Percentiles rank a stretch among this genome's conserved stretches.
Evolutionary conservation across 768 basidiomycete genomes (phyloP).

Genomic region (Amanita rimosa): DNA sequence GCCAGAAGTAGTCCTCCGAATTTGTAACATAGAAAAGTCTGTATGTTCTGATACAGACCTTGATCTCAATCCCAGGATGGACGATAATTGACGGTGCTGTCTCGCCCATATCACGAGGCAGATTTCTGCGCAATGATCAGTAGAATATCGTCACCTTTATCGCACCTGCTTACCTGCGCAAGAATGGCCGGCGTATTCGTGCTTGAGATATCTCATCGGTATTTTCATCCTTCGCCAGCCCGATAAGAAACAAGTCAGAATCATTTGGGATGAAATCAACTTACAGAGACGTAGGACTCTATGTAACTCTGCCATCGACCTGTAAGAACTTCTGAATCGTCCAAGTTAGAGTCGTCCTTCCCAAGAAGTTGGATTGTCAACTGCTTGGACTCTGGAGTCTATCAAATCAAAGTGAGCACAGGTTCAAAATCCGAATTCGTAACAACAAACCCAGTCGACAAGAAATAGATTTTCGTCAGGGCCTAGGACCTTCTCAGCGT

Average conservation of each 20-base stretch:
- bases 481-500: conserved; percentile 58
- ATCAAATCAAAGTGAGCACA: neutral
- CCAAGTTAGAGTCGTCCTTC: conserved; percentile 66
- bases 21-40: conserved; percentile 67
- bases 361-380: conserved; percentile 69
- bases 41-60: conserved; percentile 77
- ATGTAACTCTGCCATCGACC: conserved; percentile 76
- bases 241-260: neutral
- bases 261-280: conserved; percentile 7
- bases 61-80: conserved; percentile 63
- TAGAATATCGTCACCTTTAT: neutral
- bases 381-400: conserved; percentile 57
- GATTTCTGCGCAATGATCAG: conserved; percentile 22
- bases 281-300: conserved; percentile 62
- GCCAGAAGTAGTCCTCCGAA: conserved; percentile 56
- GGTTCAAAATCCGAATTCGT: neutral
- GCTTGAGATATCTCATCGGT: conserved; percentile 39
- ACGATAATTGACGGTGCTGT: conserved; percentile 34
- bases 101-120: conserved; percentile 22
- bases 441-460: conserved; percentile 59
- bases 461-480: conserved; percentile 74
- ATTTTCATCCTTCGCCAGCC: conserved; percentile 33
- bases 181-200: conserved; percentile 47
- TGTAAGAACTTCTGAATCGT: conserved; percentile 67
- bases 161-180: conserved; percentile 42